Evolutionary conservation across 1,284 basidiomycete species (phyloP).

Genomic region (Irpex sp.): DNA sequence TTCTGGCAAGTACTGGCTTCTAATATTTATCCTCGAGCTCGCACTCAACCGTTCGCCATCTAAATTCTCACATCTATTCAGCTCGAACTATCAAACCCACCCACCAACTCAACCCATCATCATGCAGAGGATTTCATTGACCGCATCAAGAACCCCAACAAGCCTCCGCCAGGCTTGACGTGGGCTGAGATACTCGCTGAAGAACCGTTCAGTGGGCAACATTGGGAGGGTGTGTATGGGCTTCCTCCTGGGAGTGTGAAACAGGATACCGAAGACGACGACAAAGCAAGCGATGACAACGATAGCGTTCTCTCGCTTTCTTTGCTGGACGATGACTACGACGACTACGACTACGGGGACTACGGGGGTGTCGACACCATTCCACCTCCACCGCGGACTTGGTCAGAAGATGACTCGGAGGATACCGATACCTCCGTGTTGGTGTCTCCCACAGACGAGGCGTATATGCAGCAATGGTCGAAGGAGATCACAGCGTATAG

Average conservation of each 20-base stretch:
- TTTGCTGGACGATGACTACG: constrained; percentile 39
- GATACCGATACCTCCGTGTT: constrained; percentile 21
- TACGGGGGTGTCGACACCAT: constrained; percentile 28
- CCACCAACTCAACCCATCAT: constrained; percentile 41
- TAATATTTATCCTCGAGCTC: no score
- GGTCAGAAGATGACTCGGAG: constrained; percentile 33
- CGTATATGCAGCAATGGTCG: background rate
- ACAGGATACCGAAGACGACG: constrained; percentile 35
- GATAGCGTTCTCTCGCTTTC: constrained; percentile 49
- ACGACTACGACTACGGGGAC: constrained; percentile 33
- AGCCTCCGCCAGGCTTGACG: constrained; percentile 42
- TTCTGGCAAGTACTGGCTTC: constrained; percentile 47
- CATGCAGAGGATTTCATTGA: constrained; percentile 52
- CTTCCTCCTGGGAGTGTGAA: constrained; percentile 35
- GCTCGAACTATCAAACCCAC: constrained; percentile 54
- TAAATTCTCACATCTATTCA: constrained; percentile 22
- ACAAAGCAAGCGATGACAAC: constrained; percentile 39
- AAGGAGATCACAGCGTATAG: constrained; percentile 25
- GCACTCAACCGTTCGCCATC: no score
- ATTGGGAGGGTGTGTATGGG: constrained; percentile 66
- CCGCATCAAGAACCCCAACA: constrained; percentile 39
- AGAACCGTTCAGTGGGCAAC: constrained; percentile 76
- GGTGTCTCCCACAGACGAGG: background rate
- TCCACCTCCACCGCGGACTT: constrained; percentile 40
- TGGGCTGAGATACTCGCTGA: constrained; percentile 76